Evolutionary conservation across 305 asterid genomes (phyloP), one percentile per base, ranked within the genome.

Genomic region (Fraxinus platypoda): DNA sequence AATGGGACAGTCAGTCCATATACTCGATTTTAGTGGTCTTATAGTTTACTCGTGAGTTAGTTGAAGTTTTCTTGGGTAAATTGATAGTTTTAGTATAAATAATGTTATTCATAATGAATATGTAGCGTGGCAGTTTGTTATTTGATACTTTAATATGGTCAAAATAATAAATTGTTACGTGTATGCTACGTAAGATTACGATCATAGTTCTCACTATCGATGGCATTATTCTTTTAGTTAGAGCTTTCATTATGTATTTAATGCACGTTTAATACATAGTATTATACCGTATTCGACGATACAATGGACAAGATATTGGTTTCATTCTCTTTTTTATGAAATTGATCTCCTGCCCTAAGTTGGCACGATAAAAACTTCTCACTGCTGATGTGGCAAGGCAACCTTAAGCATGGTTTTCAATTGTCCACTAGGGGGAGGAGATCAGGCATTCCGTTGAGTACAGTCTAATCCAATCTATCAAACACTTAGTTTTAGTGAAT

Each of bases 1-100:
- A 33, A 96, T 94, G 97, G 98, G 98, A 76, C 98, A 96, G 80
- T 86, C 98, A 0, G 93, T 94, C 83, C 98, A 96, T 84, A 89
- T 96, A 88, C 82, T 90, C 87, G 98, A 94, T 90, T 88, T 88
- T 37, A 86, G 86, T 81, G 72, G 57, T 80, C 92, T 90, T 38
- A 85, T 96, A 66, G 89, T 92, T 83, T 93, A 93, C 92, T 96
- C 98, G 99, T 92, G 86, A 89, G 95, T 91, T 72, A 66, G 80
- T 28, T 81, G 57, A 81, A 78, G 34, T 73, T 74, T 74, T 38
- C 28, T 52, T 68, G 8, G 49, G 35, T 74, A 25, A 23, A 41
- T 38, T 76, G 21, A 17, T 57, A 23, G 74, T 81, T 77, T 57
- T 17, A 13, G 37, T 17, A 28, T 59, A 33, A 33, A 4, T 33